Evolutionary conservation across 2,329 filamentous ascomycete species (phyloP).

Genomic region (Alternaria hordeiaustralica): DNA sequence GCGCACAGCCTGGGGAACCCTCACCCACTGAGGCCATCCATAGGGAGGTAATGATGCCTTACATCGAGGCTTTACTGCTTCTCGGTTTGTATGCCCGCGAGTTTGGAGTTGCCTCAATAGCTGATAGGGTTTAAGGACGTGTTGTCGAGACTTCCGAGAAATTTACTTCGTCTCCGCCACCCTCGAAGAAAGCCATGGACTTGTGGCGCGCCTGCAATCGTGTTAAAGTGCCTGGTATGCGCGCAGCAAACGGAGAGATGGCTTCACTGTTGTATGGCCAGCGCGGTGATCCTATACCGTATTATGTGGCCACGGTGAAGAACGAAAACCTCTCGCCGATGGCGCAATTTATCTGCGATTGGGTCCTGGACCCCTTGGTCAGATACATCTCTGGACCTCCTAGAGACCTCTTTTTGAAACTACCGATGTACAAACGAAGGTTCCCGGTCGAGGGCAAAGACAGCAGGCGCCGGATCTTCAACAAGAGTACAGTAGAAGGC

Average conservation of each 20-base stretch:
- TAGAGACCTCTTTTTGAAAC: background rate
- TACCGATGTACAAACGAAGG: background rate
- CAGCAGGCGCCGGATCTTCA: background rate
- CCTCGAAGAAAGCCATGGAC: background rate
- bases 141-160: background rate
- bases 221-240: background rate
- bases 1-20: background rate
- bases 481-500: background rate
- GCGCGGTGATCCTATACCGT: background rate
- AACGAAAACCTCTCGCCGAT: background rate
- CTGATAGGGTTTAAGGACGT: background rate
- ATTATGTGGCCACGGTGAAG: background rate
- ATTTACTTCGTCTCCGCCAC: background rate
- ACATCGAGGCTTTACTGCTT: background rate
- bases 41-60: background rate
- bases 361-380: slow-evolving; percentile 1
- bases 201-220: background rate
- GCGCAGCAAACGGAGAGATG: slow-evolving; percentile 9
- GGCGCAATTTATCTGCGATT: background rate
- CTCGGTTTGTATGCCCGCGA: background rate
- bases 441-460: background rate
- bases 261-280: background rate
- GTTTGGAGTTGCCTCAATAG: background rate
- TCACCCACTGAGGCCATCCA: background rate
- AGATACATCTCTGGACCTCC: background rate